A percentile compares a stretch with the other conserved stretches of the same genome.
Evolutionary conservation across 2,329 filamentous ascomycete genomes (phyloP).

Genomic region (Fusarium lyarnte): DNA sequence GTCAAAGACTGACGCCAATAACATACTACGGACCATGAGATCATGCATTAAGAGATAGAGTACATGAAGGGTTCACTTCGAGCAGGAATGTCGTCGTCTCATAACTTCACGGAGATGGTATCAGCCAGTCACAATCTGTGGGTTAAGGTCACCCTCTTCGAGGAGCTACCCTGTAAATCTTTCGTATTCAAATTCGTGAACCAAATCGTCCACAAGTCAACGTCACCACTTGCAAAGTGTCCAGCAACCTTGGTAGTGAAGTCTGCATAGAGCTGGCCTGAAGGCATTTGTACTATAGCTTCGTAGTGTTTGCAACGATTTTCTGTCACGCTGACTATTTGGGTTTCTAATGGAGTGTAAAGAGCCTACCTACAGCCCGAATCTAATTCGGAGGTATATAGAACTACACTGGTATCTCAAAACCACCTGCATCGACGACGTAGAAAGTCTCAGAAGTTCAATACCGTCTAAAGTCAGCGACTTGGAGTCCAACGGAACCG

Average conservation of each 20-base stretch:
- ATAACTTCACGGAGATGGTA: background rate
- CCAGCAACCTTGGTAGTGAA: background rate
- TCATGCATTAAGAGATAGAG: background rate
- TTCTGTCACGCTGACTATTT: background rate
- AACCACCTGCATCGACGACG: background rate
- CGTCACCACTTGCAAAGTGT: background rate
- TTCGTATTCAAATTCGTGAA: background rate
- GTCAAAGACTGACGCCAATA: accelerated
- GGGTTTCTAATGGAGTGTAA: accelerated
- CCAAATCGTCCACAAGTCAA: background rate
- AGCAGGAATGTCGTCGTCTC: background rate
- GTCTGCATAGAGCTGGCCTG: background rate
- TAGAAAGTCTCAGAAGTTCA: background rate
- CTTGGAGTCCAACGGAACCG: background rate
- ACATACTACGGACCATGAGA: accelerated
- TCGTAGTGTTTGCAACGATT: background rate
- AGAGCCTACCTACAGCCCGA: accelerated
- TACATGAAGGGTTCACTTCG: accelerated
- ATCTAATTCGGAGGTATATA: background rate
- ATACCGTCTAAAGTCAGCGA: background rate
- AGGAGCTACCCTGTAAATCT: background rate
- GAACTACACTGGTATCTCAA: background rate
- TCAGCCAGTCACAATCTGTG: background rate
- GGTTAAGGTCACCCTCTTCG: background rate
- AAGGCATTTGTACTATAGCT: background rate